Base-by-base conservation (phyloP, 768 basidiomycete genomes). In the Termitomyces sp. region DNA sequence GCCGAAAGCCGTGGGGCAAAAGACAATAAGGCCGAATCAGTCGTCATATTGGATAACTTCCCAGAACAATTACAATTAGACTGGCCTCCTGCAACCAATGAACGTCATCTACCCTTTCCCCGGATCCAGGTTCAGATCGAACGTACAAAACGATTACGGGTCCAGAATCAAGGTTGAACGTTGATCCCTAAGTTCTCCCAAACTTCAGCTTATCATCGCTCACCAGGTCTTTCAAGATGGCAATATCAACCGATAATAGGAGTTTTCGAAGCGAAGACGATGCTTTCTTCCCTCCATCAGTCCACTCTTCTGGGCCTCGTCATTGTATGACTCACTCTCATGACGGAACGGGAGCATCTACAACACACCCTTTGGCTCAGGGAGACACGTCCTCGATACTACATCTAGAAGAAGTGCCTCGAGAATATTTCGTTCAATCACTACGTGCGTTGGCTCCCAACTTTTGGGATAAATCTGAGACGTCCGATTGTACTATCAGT, bases 401-500 rank as follows among this genome's bases (percentile, higher is more conserved):
- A 58, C 77, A 84, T 31, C 77, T 88, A 66, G 76, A 77, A 46
- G 82, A 79, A 64, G 86, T 91, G 42, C 90, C 90, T 59, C 76
- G 84, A 66, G 87, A 88, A 69, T 91, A 90, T 67, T 88, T 91
- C 68, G 70, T 88, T 66, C 81, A 84, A 68, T 86, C 87, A 70
- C 82, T 92, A 46, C 87, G 83, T 73, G 76, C 73, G 68, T 76
- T 91, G 55, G 90, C 89, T 14, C 75, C 83, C 25, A 75, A 80
- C 51, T 90, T 87, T 74, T 91, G 91, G 90, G 83, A 86, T 68
- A 88, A 85, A 64, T 81, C 84, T 60, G 87, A 89, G 65, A 89
- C 86, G 1, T 83, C 90, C 9, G 88, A 93, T 72, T 93, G 90
- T 72, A 91, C 91, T 15, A 80, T 92, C 60, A 81, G 91, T 91